Evolutionary conservation across 192 early-diverging fungal species (phyloP), one percentile per base, ranked within the genome.

Genomic region (Gryganskiella cystojenkinii): DNA sequence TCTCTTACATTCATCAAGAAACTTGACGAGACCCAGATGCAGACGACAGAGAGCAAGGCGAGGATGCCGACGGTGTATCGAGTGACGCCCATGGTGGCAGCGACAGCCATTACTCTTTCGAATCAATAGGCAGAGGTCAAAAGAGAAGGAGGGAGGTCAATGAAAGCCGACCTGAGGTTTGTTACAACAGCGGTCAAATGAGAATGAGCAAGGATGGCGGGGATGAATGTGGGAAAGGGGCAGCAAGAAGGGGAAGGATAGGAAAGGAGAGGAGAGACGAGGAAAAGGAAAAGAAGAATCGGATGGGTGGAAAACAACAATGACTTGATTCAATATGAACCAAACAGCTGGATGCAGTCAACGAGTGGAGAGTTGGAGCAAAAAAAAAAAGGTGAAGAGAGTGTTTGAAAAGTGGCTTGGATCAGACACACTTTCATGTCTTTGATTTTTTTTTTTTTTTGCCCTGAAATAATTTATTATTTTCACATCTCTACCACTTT

Each of bases 1-100:
- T 25, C 75, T 64, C 37, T 40, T 82, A 88, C 87, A 86, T 88
- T 92, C 81, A 92, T 90, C 15, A 93, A 71, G 74, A 92, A 95
- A 20, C 91, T 92, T 44, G 90, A 91, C 1, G 84, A 83, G 3
- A 92, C 90, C 93, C 93, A 95, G 51, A 95, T 92, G 55, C 91
- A 66, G 47, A 93, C 93, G 10, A 95, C 92, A 53, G 82, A 70
- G 14, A 93, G 75, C 22, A 95, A 79, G 31, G 87, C 78, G 3
- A 88, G 15, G n/a, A 93, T 80, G 9, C 93, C 93, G 28, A 85
- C 43, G n/a, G 84, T 70, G 27, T 86, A 89, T 15, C 92, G 87
- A 30, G 74, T 78, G 9, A 20, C 42, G 13, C 61, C 67, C 31
- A 45, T 61, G 22, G 67, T 37, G 37, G 51, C 25, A 65, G 40